Conservation (phyloP, 192 early-diverging fungal genomes). For the Coemansia sp. region DNA sequence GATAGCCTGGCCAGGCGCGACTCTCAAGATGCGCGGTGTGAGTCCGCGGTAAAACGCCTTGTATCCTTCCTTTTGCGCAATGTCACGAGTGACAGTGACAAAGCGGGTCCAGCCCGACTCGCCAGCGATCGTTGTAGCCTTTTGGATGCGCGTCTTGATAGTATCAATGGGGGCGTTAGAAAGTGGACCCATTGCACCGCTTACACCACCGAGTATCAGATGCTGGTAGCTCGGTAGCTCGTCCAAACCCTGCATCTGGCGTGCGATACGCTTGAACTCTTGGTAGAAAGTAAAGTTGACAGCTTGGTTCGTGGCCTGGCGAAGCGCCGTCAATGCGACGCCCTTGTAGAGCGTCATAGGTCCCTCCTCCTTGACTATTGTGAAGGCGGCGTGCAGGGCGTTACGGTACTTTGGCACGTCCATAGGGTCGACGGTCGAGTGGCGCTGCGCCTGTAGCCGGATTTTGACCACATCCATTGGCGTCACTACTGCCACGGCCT, state of each 20-base stretch:
- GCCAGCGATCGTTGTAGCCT: constrained; percentile 65
- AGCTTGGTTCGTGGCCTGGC: constrained; percentile 97
- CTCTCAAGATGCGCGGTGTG: constrained; percentile 88
- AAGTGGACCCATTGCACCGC: constrained; percentile 88
- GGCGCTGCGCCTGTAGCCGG: constrained; percentile 93
- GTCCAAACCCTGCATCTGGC: constrained; percentile 66
- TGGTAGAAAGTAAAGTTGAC: constrained; percentile 99
- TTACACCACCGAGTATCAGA: constrained; percentile 86
- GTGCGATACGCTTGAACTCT: constrained; percentile 81
- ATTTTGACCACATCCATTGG: constrained; percentile 99
- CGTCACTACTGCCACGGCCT: constrained; percentile 92
- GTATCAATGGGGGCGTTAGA: constrained; percentile 98
- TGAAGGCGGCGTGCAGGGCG: constrained; percentile 86
- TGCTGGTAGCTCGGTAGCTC: constrained; percentile 91
- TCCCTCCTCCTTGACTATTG: constrained; percentile 93
- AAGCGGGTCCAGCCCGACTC: constrained; percentile 82
- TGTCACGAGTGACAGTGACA: constrained; percentile 72
- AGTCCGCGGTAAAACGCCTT: constrained; percentile 95
- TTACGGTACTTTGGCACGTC: constrained; percentile 97
- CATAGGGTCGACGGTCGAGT: constrained; percentile 94
- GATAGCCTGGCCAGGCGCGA: constrained; percentile 96
- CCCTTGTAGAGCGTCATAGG: constrained; percentile 89
- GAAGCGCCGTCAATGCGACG: constrained; percentile 87
- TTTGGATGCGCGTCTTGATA: constrained; percentile 98
- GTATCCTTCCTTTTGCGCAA: constrained; percentile 87